These are phyloP conservation scores for Rhododendron henanense DNA, from an alignment of 148 eudicot species.

Conservation along the genomic window DNA sequence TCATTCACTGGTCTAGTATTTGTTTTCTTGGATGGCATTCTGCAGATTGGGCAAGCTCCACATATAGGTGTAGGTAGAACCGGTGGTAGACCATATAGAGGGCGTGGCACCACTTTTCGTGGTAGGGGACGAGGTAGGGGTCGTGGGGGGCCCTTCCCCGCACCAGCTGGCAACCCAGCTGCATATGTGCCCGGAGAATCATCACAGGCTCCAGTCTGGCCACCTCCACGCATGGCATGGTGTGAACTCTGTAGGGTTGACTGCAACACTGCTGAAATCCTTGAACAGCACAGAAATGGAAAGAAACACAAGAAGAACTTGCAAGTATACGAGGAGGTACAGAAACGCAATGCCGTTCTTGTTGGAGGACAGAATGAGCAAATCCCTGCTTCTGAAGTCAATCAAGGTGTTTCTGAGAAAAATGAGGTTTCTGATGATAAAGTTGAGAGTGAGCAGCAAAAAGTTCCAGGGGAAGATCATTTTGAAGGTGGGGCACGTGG, in stretches of 20 bases:
- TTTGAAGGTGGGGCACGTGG: slow-evolving; percentile 36
- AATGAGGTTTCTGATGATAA: slow-evolving; percentile 12
- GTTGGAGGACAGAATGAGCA: slow-evolving; percentile 21
- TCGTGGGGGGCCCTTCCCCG: slow-evolving; percentile 26
- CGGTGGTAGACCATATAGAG: slow-evolving; percentile 34
- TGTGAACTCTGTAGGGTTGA: slow-evolving; percentile 81
- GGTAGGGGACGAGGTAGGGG: slow-evolving; percentile 59
- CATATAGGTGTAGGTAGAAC: slow-evolving; percentile 30
- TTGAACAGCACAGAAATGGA: slow-evolving; percentile 72
- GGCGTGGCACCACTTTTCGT: slow-evolving; percentile 26
- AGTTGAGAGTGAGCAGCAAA: slow-evolving; percentile 22
- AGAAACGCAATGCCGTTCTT: slow-evolving; percentile 37
- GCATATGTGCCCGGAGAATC: slow-evolving; percentile 24
- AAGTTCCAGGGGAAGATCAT: slow-evolving; percentile 14
- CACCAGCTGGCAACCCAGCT: slow-evolving; percentile 14
- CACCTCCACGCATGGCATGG: slow-evolving; percentile 34
- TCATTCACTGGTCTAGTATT: neutral
- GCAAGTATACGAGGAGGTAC: slow-evolving; percentile 46
- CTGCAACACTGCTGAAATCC: slow-evolving; percentile 65
- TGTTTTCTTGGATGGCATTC: slow-evolving; percentile 12
- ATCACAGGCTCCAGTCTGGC: slow-evolving; percentile 16
- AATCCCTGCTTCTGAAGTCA: slow-evolving; percentile 15
- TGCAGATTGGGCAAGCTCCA: slow-evolving; percentile 40
- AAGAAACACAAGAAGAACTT: slow-evolving; percentile 61
- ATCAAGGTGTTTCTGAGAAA: slow-evolving; percentile 13